A percentile compares a stretch with the other conserved stretches of the same genome.
Evolutionary conservation across 768 basidiomycete species (phyloP).

Genomic region (Suillus placidus): DNA sequence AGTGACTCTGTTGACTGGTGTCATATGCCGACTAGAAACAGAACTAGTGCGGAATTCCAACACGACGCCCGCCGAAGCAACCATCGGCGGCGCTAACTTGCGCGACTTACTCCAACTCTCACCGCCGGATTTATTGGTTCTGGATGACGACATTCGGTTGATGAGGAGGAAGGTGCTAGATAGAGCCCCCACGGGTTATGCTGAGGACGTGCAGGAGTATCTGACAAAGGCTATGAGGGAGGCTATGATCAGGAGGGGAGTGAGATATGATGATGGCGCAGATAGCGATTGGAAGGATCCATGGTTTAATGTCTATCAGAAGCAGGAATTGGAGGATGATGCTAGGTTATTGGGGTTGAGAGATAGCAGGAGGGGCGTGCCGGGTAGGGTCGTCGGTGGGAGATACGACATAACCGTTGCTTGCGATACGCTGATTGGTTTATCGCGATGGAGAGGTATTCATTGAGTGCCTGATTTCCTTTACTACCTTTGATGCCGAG

Average conservation of each 20-base stretch:
- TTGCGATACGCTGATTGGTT: not conserved
- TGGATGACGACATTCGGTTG: not conserved
- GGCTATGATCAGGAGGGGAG: not conserved
- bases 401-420: slow-evolving; percentile 3
- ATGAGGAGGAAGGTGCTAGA: slow-evolving; percentile 1
- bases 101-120: not conserved
- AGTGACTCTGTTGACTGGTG: not conserved
- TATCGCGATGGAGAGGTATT: slow-evolving; percentile 6
- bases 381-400: not conserved
- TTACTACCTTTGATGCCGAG: not conserved
- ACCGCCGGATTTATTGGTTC: not conserved
- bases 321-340: not conserved
- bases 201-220: not conserved
- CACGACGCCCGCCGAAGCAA: not conserved
- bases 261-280: slow-evolving; percentile 2
- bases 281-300: not conserved
- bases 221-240: slow-evolving; percentile 1
- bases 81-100: not conserved
- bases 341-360: slow-evolving; percentile 1
- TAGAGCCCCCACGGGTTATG: not conserved
- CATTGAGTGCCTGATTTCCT: not conserved
- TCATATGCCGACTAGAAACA: slow-evolving; percentile 2
- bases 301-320: not conserved
- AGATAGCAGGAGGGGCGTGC: not conserved
- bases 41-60: not conserved